These are phyloP conservation scores for Dalbergia oliveri DNA, from an alignment of 306 rosid species.

Conservation along the genomic window DNA sequence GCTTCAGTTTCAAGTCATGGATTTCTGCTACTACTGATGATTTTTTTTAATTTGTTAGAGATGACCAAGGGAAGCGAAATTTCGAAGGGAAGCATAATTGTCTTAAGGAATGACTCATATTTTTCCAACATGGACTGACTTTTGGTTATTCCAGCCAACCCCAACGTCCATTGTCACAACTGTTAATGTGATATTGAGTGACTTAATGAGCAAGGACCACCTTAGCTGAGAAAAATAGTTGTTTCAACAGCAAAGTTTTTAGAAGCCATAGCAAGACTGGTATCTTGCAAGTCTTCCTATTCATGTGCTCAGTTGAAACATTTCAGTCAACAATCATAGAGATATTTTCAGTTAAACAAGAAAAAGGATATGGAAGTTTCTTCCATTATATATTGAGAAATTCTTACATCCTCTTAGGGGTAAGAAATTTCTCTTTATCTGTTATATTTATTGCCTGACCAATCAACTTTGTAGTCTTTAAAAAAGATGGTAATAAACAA, in stretches of 20 bases:
- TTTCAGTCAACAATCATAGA: not conserved
- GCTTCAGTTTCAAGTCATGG: not conserved
- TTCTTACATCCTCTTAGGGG: no score
- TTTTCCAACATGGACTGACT: conserved; percentile 5
- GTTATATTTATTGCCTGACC: no score
- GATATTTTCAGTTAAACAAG: conserved; percentile 8
- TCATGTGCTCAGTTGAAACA: not conserved
- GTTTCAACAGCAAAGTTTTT: not conserved
- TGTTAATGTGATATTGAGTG: not conserved
- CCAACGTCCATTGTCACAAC: conserved; percentile 3
- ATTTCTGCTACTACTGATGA: not conserved
- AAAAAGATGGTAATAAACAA: no score
- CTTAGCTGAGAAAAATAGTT: not conserved
- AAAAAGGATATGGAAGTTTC: not conserved
- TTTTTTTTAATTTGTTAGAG: not conserved
- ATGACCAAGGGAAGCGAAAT: not conserved
- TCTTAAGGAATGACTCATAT: not conserved
- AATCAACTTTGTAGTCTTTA: no score
- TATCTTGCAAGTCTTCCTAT: not conserved
- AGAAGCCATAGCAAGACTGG: not conserved
- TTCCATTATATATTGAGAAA: not conserved
- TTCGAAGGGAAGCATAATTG: not conserved
- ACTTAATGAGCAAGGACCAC: conserved; percentile 5
- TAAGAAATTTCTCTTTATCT: no score
- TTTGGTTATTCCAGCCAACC: not conserved